Percentiles rank a stretch among this genome's conserved stretches.
Conservation (phyloP, 352 stramenopile species). For the Pythium utonaiense region DNA sequence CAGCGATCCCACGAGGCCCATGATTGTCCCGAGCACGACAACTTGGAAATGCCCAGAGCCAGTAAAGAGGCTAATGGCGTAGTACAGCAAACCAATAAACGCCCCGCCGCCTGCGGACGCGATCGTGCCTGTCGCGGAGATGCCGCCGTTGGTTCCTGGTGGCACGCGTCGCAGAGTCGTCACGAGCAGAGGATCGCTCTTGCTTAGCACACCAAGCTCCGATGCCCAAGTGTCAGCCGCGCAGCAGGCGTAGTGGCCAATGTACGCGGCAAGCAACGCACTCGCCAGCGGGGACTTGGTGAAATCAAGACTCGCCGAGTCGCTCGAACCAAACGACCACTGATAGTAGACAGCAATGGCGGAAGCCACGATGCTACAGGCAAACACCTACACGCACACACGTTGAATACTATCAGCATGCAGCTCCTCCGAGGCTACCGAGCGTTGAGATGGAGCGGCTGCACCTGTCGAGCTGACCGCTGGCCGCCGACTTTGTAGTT, state of each 20-base stretch:
- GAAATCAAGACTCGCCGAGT: conserved; percentile 48
- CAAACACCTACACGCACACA: conserved; percentile 85
- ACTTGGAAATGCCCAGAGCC: conserved; percentile 43
- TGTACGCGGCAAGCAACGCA: conserved; percentile 67
- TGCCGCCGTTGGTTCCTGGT: conserved; percentile 91
- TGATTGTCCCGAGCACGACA: conserved; percentile 48
- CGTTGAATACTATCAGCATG: too few species aligned
- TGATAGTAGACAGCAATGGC: conserved; percentile 58
- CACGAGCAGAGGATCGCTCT: conserved; percentile 77
- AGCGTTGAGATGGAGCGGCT: background rate
- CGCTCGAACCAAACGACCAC: conserved; percentile 26
- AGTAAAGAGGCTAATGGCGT: conserved; percentile 33
- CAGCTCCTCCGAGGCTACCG: too few species aligned
- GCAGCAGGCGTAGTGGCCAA: conserved; percentile 93
- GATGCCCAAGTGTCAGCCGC: conserved; percentile 94
- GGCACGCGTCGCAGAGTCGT: conserved; percentile 80
- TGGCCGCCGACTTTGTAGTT: conserved; percentile 83
- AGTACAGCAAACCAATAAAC: conserved; percentile 86
- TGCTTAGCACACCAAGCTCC: conserved; percentile 91
- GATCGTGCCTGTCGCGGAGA: conserved; percentile 81
- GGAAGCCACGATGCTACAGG: conserved; percentile 65
- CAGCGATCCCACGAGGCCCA: conserved; percentile 69
- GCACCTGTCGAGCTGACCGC: conserved; percentile 50
- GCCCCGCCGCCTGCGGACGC: conserved; percentile 81
- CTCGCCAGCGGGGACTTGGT: conserved; percentile 27